These are phyloP conservation scores for Primulina eburnea DNA, from an alignment of 257 asterid genomes.

Conservation along the genomic window DNA sequence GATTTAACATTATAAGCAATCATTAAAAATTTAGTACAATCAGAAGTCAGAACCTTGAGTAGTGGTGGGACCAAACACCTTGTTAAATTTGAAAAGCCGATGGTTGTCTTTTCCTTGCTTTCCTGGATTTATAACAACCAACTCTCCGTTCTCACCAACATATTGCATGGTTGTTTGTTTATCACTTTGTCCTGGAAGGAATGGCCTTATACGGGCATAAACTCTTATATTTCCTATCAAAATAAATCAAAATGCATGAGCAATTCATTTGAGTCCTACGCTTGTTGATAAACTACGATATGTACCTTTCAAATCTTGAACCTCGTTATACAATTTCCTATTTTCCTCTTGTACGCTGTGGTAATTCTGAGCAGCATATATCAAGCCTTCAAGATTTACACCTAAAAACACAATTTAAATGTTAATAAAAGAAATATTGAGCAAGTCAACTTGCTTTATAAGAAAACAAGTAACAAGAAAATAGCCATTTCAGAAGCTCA, in stretches of 20 bases:
- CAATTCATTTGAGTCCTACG: conserved; percentile 23
- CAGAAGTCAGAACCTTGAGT: conserved; percentile 64
- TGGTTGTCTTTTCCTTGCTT: conserved; percentile 86
- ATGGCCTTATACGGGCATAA: conserved; percentile 88
- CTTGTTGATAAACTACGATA: conserved; percentile 16
- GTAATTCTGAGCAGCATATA: conserved; percentile 87
- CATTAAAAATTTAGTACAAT: conserved; percentile 21
- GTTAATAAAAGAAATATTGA: conserved; percentile 8
- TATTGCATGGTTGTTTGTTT: conserved; percentile 75
- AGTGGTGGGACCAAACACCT: conserved; percentile 70
- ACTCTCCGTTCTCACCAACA: conserved; percentile 87
- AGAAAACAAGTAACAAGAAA: background rate
- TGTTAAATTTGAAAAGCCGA: conserved; percentile 88
- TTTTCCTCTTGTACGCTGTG: conserved; percentile 82
- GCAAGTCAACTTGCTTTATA: background rate
- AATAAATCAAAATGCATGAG: conserved; percentile 21
- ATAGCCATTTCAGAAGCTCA: conserved; percentile 17
- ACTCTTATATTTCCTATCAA: conserved; percentile 84
- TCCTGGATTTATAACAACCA: conserved; percentile 73
- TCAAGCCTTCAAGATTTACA: conserved; percentile 60
- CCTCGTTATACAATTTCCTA: conserved; percentile 85
- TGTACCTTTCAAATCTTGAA: conserved; percentile 96
- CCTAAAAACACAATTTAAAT: conserved; percentile 42
- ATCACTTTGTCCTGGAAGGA: conserved; percentile 67
- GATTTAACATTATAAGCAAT: conserved; percentile 3